phyloP scores from a whole-genome alignment of 106 monocot genomes.

The Apostasia ramifera region DNA sequence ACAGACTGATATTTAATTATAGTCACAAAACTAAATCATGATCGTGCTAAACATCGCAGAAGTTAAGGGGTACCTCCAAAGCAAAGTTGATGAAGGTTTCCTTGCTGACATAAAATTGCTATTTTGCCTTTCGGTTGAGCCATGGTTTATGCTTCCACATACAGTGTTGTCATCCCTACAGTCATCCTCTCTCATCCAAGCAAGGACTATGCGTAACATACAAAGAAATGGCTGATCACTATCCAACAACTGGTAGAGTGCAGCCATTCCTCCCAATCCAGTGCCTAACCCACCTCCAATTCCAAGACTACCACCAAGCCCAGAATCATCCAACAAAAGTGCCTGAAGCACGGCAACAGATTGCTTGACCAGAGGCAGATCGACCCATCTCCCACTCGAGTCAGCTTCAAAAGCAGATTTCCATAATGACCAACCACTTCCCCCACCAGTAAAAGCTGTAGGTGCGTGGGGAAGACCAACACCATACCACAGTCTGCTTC shows the following conservation, averaged over 20 bases:
- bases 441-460: slow-evolving; percentile 70
- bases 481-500: slow-evolving; percentile 96
- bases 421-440: slow-evolving; percentile 86
- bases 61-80: slow-evolving; percentile 68
- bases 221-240: slow-evolving; percentile 98
- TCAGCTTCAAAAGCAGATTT: slow-evolving; percentile 70
- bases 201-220: slow-evolving; percentile 90
- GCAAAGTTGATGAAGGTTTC: slow-evolving; percentile 64
- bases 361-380: slow-evolving; percentile 83
- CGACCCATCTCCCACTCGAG: slow-evolving; percentile 76
- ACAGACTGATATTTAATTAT: too few relatives aligned
- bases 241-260: slow-evolving; percentile 87
- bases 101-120: slow-evolving; percentile 46
- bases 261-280: slow-evolving; percentile 83
- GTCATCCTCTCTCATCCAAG: slow-evolving; percentile 87
- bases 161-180: slow-evolving; percentile 66
- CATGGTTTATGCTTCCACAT: slow-evolving; percentile 36
- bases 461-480: slow-evolving; percentile 66
- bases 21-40: too few relatives aligned
- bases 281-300: slow-evolving; percentile 89
- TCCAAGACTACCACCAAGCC: slow-evolving; percentile 81
- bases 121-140: slow-evolving; percentile 28
- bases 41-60: too few relatives aligned
- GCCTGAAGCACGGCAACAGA: slow-evolving; percentile 86
- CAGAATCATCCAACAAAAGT: slow-evolving; percentile 83